Percentiles rank a stretch among this genome's conserved stretches.
Evolutionary conservation across 2,329 filamentous ascomycete genomes (phyloP).

Genomic region (Anthostomella pinea): DNA sequence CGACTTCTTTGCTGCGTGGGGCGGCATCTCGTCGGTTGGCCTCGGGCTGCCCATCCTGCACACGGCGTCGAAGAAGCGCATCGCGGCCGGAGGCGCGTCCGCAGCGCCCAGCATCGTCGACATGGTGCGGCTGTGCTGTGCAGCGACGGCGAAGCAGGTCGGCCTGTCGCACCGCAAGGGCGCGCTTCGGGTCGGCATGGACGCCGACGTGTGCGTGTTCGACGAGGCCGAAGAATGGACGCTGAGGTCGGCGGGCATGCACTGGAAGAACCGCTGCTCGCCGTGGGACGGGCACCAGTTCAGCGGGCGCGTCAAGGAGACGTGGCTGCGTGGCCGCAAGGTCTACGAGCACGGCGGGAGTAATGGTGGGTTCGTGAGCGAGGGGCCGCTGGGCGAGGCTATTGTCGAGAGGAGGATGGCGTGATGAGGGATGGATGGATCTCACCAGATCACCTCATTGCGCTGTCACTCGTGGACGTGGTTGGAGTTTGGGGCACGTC

Average conservation of each 20-base stretch:
- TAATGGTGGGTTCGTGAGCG: constrained; percentile 49
- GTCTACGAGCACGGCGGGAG: constrained; percentile 67
- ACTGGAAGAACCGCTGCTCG: constrained; percentile 90
- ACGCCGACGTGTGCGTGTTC: constrained; percentile 87
- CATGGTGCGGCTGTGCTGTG: constrained; percentile 80
- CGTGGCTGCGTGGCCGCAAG: constrained; percentile 74
- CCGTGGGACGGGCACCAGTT: constrained; percentile 83
- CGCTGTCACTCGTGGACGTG: not conserved
- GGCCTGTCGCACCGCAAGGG: constrained; percentile 80
- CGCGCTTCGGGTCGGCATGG: constrained; percentile 74
- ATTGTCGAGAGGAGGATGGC: constrained; percentile 59
- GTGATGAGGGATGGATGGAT: constrained; percentile 24
- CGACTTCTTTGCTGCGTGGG: constrained; percentile 96
- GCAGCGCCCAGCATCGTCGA: constrained; percentile 61
- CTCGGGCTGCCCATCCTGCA: constrained; percentile 88
- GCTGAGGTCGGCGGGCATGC: constrained; percentile 74
- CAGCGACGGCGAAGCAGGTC: constrained; percentile 84
- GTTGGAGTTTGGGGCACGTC: not conserved
- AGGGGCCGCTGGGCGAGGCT: constrained; percentile 46
- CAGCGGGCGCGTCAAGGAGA: constrained; percentile 76
- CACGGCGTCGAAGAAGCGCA: constrained; percentile 67
- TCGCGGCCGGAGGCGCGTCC: constrained; percentile 42
- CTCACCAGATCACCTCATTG: not conserved
- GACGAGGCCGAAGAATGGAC: constrained; percentile 79
- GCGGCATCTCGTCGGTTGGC: constrained; percentile 90